Evolutionary conservation across 228 moss, liverwort and hornwort genomes (phyloP), one percentile per base, ranked within the genome.

Genomic region (Sphagnum magellanicum): DNA sequence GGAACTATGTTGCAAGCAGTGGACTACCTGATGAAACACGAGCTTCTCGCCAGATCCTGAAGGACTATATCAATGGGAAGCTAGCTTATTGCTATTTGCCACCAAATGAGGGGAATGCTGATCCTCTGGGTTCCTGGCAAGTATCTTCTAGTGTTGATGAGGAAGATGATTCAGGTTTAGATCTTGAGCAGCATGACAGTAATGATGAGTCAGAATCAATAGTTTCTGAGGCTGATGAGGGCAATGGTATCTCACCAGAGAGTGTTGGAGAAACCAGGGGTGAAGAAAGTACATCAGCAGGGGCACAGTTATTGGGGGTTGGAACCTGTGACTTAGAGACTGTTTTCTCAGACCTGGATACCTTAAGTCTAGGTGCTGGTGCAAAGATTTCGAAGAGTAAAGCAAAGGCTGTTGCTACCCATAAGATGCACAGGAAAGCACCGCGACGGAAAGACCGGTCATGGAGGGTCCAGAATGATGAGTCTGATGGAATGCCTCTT

Each of bases 391-490:
- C 73, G 0, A 80, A 66, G 69, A 6, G 60, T 13, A 88, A 77
- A 65, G 62, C 63, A 10, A 57, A 68, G 64, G 85, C 76, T 78
- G 11, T 63, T 4, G 79, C 79, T 49, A 63, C 86, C 13, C 92
- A 98, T 71, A 98, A 94, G 79, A 72, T 84, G 78, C 87, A 94
- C 4, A 84, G 85, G 58, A 94, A 92, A 65, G 1, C 74, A 49
- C 70, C 87, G 53, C 84, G 94, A 50, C 90, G 76, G 77, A 98
- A 98, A 68, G 92, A 98, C 65, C 92, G 98, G 5, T 79, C 80
- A 10, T 98, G 94, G 98, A 89, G 89, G 71, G 93, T 89, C 6
- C 74, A 74, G 1, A 84, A 87, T 63, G 85, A 85, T 65, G 85
- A 83, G 13, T 78, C 86, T 4, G 85, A 87, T 51, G 86, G 83